These are phyloP conservation scores for Microcera coccophila DNA, from an alignment of 2,329 filamentous ascomycete genomes.

Conservation along the genomic window DNA sequence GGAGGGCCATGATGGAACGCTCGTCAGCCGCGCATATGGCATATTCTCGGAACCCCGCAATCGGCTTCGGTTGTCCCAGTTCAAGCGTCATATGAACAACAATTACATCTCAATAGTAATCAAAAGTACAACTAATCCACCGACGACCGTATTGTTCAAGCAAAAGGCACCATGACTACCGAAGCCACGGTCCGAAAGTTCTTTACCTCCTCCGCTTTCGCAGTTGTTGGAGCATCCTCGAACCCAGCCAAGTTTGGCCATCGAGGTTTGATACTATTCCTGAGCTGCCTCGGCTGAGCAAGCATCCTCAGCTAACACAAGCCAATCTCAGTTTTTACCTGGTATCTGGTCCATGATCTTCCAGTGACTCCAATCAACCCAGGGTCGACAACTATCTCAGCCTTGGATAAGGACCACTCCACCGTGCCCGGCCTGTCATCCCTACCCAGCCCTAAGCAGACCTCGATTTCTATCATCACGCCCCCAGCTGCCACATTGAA, in stretches of 20 bases:
- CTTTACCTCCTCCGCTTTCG: slow-evolving; percentile 75
- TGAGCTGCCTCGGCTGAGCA: not conserved
- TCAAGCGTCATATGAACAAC: not conserved
- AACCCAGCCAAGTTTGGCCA: slow-evolving; percentile 84
- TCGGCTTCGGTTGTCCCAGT: slow-evolving; percentile 11
- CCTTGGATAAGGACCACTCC: slow-evolving; percentile 53
- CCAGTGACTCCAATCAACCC: slow-evolving; percentile 84
- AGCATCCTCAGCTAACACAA: not conserved
- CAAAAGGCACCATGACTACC: slow-evolving; percentile 55
- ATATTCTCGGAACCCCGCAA: slow-evolving; percentile 21
- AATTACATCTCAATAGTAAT: too few species aligned
- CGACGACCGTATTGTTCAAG: slow-evolving; percentile 8
- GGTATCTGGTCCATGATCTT: slow-evolving; percentile 77
- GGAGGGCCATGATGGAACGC: too few species aligned
- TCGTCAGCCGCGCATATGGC: too few species aligned
- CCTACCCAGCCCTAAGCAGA: slow-evolving; percentile 63
- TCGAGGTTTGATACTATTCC: slow-evolving; percentile 58
- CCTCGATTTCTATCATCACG: slow-evolving; percentile 81
- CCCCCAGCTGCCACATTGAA: slow-evolving; percentile 72
- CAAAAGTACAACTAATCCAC: too few species aligned
- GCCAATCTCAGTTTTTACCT: slow-evolving; percentile 66
- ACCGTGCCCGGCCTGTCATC: slow-evolving; percentile 63
- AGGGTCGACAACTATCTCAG: slow-evolving; percentile 58
- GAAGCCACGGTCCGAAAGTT: slow-evolving; percentile 71
- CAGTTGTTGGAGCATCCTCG: slow-evolving; percentile 85